Evolutionary conservation across 2,329 filamentous ascomycete genomes (phyloP).

Genomic region (Fusarium xyrophilum): DNA sequence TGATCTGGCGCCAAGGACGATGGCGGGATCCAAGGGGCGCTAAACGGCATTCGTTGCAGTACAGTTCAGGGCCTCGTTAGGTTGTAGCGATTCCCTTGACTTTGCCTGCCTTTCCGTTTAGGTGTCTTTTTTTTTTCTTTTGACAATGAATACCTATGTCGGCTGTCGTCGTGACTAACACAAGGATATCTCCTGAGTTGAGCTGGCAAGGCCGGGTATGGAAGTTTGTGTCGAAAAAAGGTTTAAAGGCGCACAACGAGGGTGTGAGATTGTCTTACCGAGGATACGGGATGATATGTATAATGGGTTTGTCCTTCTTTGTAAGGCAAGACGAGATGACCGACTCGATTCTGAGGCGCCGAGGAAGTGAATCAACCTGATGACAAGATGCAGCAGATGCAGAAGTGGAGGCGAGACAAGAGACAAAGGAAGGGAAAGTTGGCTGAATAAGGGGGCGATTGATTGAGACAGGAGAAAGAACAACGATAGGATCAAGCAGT

Average conservation of each 20-base stretch:
- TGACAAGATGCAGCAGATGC: slow-evolving; percentile 21
- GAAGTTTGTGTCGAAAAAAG: background rate
- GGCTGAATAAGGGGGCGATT: slow-evolving; percentile 1
- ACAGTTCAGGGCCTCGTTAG: slow-evolving; percentile 24
- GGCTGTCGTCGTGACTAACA: slow-evolving; percentile 23
- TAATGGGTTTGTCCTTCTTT: slow-evolving; percentile 26
- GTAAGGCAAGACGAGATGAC: background rate
- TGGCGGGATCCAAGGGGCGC: slow-evolving; percentile 41
- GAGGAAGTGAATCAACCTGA: slow-evolving; percentile 16
- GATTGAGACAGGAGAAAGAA: background rate
- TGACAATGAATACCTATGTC: slow-evolving; percentile 2
- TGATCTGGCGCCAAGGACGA: slow-evolving; percentile 37
- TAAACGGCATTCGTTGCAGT: slow-evolving; percentile 42
- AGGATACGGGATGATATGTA: background rate
- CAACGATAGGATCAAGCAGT: background rate
- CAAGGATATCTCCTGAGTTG: slow-evolving; percentile 12
- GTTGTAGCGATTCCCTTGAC: slow-evolving; percentile 14
- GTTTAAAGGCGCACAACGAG: background rate
- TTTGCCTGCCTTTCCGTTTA: slow-evolving; percentile 4
- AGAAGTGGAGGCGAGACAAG: slow-evolving; percentile 18
- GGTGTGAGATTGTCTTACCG: slow-evolving; percentile 28
- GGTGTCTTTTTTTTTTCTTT: background rate
- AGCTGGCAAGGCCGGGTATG: slow-evolving; percentile 13
- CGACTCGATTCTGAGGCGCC: slow-evolving; percentile 10
- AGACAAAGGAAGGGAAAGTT: background rate